Evolutionary conservation across 257 asterid genomes (phyloP).

Genomic region (Ilex asprella): DNA sequence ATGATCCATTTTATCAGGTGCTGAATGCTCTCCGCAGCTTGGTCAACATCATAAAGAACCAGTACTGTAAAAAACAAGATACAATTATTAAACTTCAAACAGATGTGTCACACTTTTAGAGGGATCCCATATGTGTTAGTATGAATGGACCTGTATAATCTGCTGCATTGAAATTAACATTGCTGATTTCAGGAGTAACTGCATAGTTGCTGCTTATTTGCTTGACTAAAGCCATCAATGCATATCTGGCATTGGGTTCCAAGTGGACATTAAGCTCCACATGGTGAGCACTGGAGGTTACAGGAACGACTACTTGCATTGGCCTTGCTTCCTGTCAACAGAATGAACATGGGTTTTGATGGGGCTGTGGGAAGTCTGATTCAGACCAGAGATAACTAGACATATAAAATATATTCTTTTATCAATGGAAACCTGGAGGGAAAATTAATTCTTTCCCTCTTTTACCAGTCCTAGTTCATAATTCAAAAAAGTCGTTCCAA

Average conservation of each 20-base stretch:
- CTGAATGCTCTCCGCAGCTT: constrained; percentile 70
- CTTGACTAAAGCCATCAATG: constrained; percentile 67
- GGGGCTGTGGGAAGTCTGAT: background rate
- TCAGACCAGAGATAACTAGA: background rate
- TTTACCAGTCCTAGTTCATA: no score
- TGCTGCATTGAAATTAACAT: constrained; percentile 36
- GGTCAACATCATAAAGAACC: constrained; percentile 71
- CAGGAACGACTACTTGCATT: constrained; percentile 52
- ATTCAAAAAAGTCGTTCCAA: no score
- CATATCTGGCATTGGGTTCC: constrained; percentile 62
- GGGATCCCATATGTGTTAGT: background rate
- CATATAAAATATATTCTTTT: background rate
- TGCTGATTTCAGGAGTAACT: constrained; percentile 63
- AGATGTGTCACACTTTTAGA: background rate
- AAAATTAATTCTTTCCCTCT: no score
- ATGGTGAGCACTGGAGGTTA: constrained; percentile 80
- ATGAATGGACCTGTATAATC: constrained; percentile 54
- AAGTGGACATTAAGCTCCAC: constrained; percentile 60
- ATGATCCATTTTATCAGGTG: constrained; percentile 80
- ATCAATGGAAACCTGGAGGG: no score
- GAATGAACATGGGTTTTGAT: background rate
- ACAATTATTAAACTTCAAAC: background rate
- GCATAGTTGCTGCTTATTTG: constrained; percentile 52
- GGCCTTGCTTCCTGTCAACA: constrained; percentile 57
- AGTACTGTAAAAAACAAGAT: constrained; percentile 33